Evolutionary conservation across 306 rosid genomes (phyloP).

Genomic region (Cucumis sativus): DNA sequence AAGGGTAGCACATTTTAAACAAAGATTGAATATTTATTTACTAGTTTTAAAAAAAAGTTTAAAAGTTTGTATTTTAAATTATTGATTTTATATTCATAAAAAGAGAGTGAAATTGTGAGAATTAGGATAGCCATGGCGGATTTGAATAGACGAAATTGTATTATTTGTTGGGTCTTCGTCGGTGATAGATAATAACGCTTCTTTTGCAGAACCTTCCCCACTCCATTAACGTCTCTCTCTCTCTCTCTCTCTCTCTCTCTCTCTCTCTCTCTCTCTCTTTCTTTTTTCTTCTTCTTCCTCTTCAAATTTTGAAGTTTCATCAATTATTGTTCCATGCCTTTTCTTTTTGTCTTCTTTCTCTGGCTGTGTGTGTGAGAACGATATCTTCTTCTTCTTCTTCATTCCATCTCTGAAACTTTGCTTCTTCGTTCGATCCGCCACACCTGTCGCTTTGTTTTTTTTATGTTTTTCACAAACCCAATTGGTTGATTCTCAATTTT

Average conservation of each 20-base stretch:
- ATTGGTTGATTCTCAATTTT: background rate
- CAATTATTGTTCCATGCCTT: background rate
- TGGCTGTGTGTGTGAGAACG: background rate
- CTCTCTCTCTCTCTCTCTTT: background rate
- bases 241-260: background rate
- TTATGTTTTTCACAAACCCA: background rate
- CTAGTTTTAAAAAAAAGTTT: no score
- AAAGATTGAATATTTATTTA: no score
- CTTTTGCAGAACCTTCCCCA: background rate
- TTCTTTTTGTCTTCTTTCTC: background rate
- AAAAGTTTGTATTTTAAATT: no score
- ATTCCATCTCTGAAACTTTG: background rate
- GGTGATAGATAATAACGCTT: background rate
- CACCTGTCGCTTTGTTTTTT: background rate
- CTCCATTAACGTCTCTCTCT: background rate
- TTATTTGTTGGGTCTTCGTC: background rate
- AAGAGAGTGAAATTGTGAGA: no score
- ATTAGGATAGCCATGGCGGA: background rate
- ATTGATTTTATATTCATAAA: no score
- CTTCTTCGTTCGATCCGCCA: background rate
- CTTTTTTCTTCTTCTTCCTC: background rate
- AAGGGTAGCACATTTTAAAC: no score
- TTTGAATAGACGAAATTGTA: background rate
- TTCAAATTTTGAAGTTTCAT: background rate
- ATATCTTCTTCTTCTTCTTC: background rate